These are phyloP conservation scores for Rhynchosporium secalis DNA, from an alignment of 2,329 filamentous ascomycete species.

Conservation along the genomic window DNA sequence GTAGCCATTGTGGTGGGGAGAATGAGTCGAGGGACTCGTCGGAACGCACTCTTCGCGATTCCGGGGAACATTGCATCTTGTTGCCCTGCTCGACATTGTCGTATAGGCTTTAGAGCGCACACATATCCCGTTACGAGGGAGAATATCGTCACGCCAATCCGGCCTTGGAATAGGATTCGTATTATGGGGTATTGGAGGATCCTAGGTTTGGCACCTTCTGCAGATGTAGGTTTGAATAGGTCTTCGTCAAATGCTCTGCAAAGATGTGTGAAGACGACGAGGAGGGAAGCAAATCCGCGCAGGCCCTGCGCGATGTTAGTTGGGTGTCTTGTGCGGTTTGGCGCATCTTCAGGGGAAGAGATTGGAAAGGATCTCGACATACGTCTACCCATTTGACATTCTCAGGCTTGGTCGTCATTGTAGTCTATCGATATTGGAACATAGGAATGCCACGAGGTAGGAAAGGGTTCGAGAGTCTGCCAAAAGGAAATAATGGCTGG, in stretches of 20 bases:
- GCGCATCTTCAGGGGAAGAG: conserved; percentile 1
- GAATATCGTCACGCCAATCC: conserved; percentile 66
- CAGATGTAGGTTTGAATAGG: conserved; percentile 49
- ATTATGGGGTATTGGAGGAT: conserved; percentile 59
- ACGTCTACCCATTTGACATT: conserved; percentile 64
- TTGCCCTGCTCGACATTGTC: conserved; percentile 54
- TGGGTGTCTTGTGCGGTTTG: not conserved
- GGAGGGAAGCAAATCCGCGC: conserved; percentile 54
- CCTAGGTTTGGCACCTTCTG: conserved; percentile 47
- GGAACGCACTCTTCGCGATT: conserved; percentile 58
- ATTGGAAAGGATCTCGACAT: conserved; percentile 38
- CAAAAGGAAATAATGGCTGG: not conserved
- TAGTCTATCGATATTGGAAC: conserved; percentile 10
- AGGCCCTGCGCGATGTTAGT: conserved; percentile 48
- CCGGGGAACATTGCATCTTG: conserved; percentile 53
- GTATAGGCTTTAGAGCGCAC: conserved; percentile 61
- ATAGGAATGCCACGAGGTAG: conserved; percentile 4
- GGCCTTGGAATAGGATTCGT: conserved; percentile 59
- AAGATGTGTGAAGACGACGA: conserved; percentile 57
- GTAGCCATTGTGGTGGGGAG: conserved; percentile 58
- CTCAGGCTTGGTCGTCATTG: conserved; percentile 38
- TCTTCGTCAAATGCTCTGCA: conserved; percentile 52
- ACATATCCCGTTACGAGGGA: conserved; percentile 65
- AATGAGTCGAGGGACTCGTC: conserved; percentile 57
- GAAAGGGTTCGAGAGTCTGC: not conserved